A percentile compares a stretch with the other conserved stretches of the same genome.
Conservation (phyloP, 305 asterid genomes). For the Solanum chacoense region DNA sequence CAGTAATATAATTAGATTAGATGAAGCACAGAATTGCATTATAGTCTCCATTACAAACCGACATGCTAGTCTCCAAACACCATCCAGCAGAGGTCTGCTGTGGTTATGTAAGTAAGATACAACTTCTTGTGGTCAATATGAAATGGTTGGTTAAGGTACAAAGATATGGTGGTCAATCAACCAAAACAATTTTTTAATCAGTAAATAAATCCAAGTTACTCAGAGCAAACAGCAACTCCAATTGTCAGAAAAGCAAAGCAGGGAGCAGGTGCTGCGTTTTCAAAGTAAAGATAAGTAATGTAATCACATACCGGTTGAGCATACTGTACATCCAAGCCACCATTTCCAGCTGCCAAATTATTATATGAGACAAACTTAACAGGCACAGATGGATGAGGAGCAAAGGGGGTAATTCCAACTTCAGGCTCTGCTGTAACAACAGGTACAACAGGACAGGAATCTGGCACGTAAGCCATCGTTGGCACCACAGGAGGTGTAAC, state of each 20-base stretch:
- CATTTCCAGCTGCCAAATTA: slow-evolving; percentile 31
- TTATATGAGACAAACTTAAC: slow-evolving; percentile 39
- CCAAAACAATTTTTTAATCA: background rate
- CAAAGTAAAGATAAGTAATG: background rate
- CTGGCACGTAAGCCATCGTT: slow-evolving; percentile 30
- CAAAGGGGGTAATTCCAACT: slow-evolving; percentile 29
- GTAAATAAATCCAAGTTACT: background rate
- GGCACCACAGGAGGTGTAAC: slow-evolving; percentile 44
- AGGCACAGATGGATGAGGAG: slow-evolving; percentile 36
- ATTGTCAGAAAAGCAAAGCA: background rate
- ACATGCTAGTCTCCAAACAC: background rate
- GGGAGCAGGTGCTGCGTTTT: background rate
- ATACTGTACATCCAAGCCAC: slow-evolving; percentile 33
- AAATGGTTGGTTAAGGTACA: background rate
- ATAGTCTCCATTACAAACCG: background rate
- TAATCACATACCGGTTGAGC: slow-evolving; percentile 45
- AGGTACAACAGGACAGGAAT: slow-evolving; percentile 30
- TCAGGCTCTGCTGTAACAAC: slow-evolving; percentile 36
- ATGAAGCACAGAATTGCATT: background rate
- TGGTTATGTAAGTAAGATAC: background rate
- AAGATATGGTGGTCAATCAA: background rate
- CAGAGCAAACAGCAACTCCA: background rate
- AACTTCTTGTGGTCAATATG: background rate
- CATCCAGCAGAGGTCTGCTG: background rate
- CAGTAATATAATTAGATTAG: background rate